These are phyloP conservation scores for Ceraceosorus guamensis DNA, from an alignment of 1,284 basidiomycete genomes.

Conservation along the genomic window DNA sequence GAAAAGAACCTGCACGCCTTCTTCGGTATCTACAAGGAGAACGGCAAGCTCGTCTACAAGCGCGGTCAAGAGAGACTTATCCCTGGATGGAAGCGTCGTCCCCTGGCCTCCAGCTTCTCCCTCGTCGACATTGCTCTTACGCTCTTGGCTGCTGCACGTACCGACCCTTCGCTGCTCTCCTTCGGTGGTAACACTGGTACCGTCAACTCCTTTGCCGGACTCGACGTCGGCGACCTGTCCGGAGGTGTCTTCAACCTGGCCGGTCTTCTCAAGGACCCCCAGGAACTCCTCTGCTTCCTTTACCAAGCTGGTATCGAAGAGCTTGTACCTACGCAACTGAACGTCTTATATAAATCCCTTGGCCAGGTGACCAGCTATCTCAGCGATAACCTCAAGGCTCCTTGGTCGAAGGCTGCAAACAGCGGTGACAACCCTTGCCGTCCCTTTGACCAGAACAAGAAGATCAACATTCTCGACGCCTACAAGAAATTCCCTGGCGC, in stretches of 20 bases:
- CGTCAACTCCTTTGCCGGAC: constrained; percentile 31
- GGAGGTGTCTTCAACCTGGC: constrained; percentile 19
- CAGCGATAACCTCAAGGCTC: constrained; percentile 12
- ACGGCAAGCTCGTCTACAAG: constrained; percentile 23
- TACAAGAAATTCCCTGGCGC: constrained; percentile 25
- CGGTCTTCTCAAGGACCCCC: constrained; percentile 15
- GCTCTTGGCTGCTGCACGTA: constrained; percentile 18
- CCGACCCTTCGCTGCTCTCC: constrained; percentile 21
- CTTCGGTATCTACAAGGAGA: constrained; percentile 17
- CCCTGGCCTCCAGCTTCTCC: constrained; percentile 23
- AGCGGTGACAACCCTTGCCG: constrained; percentile 23
- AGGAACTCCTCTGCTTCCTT: constrained; percentile 24
- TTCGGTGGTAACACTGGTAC: constrained; percentile 30
- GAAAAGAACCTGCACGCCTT: constrained; percentile 33
- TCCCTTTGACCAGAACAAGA: constrained; percentile 13
- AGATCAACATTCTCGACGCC: neutral
- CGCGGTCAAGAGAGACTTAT: constrained; percentile 30
- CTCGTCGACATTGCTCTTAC: constrained; percentile 28
- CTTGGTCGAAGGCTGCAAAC: constrained; percentile 17
- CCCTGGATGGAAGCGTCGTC: constrained; percentile 23
- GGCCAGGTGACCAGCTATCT: no score
- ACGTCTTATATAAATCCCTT: constrained; percentile 29
- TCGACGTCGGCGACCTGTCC: constrained; percentile 26
- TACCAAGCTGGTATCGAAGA: constrained; percentile 25
- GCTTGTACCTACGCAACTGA: constrained; percentile 23